These are phyloP conservation scores for Trichoderma oligosporum DNA, from an alignment of 2,329 filamentous ascomycete genomes.

Conservation along the genomic window DNA sequence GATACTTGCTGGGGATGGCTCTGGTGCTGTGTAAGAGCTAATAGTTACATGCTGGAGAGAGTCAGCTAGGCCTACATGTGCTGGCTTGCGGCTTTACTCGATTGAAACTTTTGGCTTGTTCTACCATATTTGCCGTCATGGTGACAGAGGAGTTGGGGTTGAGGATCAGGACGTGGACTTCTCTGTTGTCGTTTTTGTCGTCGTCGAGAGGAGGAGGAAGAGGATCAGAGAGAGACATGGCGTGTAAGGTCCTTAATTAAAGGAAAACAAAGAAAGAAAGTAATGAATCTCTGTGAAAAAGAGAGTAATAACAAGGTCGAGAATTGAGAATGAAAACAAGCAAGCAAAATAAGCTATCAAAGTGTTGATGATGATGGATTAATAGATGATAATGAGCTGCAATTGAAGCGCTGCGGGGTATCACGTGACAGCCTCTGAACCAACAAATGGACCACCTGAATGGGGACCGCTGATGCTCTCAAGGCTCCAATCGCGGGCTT, in stretches of 20 bases:
- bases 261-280: background rate
- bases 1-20: conserved; percentile 66
- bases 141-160: conserved; percentile 73
- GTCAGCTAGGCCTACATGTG: conserved; percentile 14
- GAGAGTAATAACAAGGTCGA: too few relatives aligned
- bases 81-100: conserved; percentile 41
- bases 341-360: background rate
- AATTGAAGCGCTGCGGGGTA: conserved; percentile 33
- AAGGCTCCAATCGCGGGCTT: conserved; percentile 20
- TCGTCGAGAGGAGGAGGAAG: background rate
- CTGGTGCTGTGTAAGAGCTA: conserved; percentile 63
- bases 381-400: background rate
- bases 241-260: background rate
- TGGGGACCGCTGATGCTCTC: too few relatives aligned
- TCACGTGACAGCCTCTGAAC: conserved; percentile 43
- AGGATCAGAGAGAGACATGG: background rate
- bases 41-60: conserved; percentile 43
- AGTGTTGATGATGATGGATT: background rate
- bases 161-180: conserved; percentile 62
- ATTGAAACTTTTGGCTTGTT: conserved; percentile 19
- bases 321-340: background rate
- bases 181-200: too few relatives aligned
- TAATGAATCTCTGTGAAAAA: too few relatives aligned
- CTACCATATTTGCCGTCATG: conserved; percentile 65
- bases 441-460: conserved; percentile 25